Percentiles rank a stretch among this genome's conserved stretches.
Conservation (phyloP, 352 stramenopile genomes). For the Pythium aristosporum region DNA sequence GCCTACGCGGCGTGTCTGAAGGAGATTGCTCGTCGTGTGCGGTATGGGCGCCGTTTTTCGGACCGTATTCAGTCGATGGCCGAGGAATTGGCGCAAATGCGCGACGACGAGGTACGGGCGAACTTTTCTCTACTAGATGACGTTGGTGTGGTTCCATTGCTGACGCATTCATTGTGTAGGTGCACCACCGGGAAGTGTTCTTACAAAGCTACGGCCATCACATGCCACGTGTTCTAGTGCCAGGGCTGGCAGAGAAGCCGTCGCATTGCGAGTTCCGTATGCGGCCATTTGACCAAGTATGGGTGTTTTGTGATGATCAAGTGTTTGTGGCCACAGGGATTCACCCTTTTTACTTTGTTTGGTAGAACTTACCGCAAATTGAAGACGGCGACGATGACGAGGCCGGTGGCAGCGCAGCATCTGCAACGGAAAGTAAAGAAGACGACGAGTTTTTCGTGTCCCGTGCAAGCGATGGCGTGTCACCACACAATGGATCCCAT, state of each 20-base stretch:
- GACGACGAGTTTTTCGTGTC: constrained; percentile 27
- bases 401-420: constrained; percentile 3
- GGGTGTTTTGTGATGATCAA: not conserved
- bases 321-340: no score
- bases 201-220: constrained; percentile 77
- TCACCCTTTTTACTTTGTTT: not conserved
- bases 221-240: constrained; percentile 78
- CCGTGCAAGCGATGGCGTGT: constrained; percentile 18
- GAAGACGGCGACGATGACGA: constrained; percentile 31
- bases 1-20: constrained; percentile 78
- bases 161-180: constrained; percentile 23
- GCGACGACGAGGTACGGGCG: constrained; percentile 80
- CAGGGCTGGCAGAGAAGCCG: constrained; percentile 80
- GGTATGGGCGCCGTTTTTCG: constrained; percentile 75
- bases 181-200: constrained; percentile 74
- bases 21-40: constrained; percentile 71
- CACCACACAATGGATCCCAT: not conserved
- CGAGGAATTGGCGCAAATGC: constrained; percentile 77
- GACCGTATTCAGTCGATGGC: constrained; percentile 85
- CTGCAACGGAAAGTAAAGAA: constrained; percentile 24
- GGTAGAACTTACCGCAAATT: constrained; percentile 63
- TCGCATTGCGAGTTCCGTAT: constrained; percentile 89
- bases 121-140: not conserved
- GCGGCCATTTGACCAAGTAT: constrained; percentile 76
- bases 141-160: not conserved